These are phyloP conservation scores for Blastocystis sp. DNA, from an alignment of 352 stramenopile species.

Conservation along the genomic window DNA sequence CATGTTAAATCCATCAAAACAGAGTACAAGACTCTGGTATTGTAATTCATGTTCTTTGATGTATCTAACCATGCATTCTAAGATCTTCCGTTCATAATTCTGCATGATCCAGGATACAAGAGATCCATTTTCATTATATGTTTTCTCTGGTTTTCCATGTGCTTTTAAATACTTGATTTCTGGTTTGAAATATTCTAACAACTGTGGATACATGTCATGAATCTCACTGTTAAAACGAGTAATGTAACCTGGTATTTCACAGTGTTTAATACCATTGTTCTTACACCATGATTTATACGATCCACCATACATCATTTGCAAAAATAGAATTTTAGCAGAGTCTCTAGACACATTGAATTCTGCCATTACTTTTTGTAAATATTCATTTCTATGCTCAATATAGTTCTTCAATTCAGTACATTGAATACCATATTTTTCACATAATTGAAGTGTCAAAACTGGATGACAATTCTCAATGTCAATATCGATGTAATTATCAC, in stretches of 20 bases:
- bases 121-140: not conserved
- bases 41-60: not conserved
- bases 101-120: not conserved
- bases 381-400: not conserved
- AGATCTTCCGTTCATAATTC: not conserved
- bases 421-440: not conserved
- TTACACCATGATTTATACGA: not conserved
- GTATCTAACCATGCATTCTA: not conserved
- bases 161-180: conserved; percentile 10
- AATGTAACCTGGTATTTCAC: not conserved
- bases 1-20: conserved; percentile 29
- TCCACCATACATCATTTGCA: conserved; percentile 27
- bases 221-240: not conserved
- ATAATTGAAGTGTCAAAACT: not conserved
- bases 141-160: conserved; percentile 9
- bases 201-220: not conserved
- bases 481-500: conserved; percentile 10
- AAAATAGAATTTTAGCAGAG: conserved; percentile 4
- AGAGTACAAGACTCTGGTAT: not conserved
- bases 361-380: not conserved
- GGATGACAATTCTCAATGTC: conserved; percentile 36
- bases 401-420: not conserved
- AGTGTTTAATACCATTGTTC: not conserved
- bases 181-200: not conserved
- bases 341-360: not conserved